phyloP scores from a whole-genome alignment of 305 asterid species.

The Petunia hybrid region DNA sequence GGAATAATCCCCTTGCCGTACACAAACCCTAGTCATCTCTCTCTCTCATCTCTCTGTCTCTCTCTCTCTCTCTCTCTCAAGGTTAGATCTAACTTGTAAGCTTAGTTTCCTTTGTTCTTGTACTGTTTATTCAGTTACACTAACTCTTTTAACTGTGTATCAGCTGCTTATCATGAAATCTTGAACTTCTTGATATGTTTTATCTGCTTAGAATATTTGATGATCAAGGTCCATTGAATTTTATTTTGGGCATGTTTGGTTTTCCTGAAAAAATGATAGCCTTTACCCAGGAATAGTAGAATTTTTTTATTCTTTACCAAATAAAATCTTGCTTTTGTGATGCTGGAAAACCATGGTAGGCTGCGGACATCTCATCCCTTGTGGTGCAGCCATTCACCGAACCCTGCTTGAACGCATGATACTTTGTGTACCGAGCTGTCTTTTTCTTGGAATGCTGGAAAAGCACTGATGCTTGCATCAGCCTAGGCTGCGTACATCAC shows the following conservation, averaged over 20 bases:
- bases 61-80: not conserved
- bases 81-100: slow-evolving; percentile 28
- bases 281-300: too few species aligned
- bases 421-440: too few species aligned
- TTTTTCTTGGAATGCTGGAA: too few species aligned
- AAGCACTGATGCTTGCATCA: too few species aligned
- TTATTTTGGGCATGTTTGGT: not conserved
- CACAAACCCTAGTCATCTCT: slow-evolving; percentile 33
- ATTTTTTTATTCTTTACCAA: too few species aligned
- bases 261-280: not conserved
- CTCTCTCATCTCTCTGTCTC: not conserved
- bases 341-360: too few species aligned
- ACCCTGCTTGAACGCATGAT: too few species aligned
- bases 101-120: not conserved
- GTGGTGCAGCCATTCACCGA: too few species aligned
- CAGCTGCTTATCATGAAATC: not conserved
- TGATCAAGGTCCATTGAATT: not conserved
- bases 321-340: too few species aligned
- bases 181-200: slow-evolving; percentile 12
- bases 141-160: not conserved
- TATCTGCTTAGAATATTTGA: not conserved
- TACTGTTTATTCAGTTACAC: not conserved
- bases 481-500: too few species aligned
- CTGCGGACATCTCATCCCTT: too few species aligned
- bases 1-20: not conserved